phyloP scores from a whole-genome alignment of 169 alveolate genomes.

The Plasmodium knowlesi region DNA sequence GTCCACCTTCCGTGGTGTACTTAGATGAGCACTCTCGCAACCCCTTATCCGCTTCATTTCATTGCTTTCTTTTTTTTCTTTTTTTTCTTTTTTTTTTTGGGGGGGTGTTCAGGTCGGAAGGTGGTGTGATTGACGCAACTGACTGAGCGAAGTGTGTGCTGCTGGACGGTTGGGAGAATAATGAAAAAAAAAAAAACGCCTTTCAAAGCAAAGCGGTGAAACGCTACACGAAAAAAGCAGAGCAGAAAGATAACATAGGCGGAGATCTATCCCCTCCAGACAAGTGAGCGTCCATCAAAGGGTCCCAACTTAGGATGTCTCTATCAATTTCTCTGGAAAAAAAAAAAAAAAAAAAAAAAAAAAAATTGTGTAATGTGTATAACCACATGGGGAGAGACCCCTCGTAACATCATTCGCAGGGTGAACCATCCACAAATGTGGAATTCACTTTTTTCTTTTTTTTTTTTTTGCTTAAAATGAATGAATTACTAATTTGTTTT shows the following conservation, averaged over 20 bases:
- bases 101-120: slow-evolving; percentile 71
- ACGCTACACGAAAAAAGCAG: neutral
- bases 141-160: slow-evolving; percentile 31
- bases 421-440: neutral
- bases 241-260: neutral
- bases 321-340: slow-evolving; percentile 50
- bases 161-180: neutral
- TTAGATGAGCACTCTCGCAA: neutral
- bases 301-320: slow-evolving; percentile 15
- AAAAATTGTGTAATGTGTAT: neutral
- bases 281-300: neutral
- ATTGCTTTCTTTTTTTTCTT: neutral
- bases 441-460: neutral
- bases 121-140: slow-evolving; percentile 75
- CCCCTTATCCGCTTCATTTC: neutral
- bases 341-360: slow-evolving; percentile 2
- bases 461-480: neutral
- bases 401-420: neutral
- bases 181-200: neutral
- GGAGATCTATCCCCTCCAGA: neutral
- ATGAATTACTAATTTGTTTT: slow-evolving; percentile 50
- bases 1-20: neutral
- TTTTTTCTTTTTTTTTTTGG: slow-evolving; percentile 3
- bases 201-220: neutral
- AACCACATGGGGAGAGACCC: neutral